Evolutionary conservation across 805 yeast species (phyloP).

Genomic region (Candida mattraensis): DNA sequence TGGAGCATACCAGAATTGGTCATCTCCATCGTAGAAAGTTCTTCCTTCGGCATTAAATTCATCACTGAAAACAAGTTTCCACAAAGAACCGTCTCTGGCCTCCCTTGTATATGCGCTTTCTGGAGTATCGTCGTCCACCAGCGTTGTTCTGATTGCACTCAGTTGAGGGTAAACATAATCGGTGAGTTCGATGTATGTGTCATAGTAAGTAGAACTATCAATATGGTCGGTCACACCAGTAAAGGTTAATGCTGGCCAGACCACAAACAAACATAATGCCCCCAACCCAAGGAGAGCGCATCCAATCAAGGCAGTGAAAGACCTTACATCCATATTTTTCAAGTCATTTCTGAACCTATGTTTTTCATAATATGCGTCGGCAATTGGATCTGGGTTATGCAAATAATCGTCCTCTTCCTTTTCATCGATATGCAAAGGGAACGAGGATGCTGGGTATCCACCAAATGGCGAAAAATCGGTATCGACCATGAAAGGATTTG

Average conservation of each 20-base stretch:
- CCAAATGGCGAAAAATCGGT: conserved; percentile 89
- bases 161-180: conserved; percentile 57
- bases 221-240: conserved; percentile 55
- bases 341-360: conserved; percentile 64
- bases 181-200: conserved; percentile 46
- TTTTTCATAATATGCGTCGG: conserved; percentile 82
- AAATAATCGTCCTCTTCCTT: conserved; percentile 93
- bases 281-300: conserved; percentile 58
- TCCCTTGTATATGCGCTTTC: conserved; percentile 40
- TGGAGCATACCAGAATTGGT: conserved; percentile 86
- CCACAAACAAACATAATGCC: conserved; percentile 65
- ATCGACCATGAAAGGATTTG: conserved; percentile 46
- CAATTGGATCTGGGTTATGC: conserved; percentile 95
- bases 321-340: conserved; percentile 62
- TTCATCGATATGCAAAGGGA: conserved; percentile 89
- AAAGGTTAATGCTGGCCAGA: conserved; percentile 82
- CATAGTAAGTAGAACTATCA: conserved; percentile 5
- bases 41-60: conserved; percentile 90
- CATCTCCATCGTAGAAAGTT: conserved; percentile 87
- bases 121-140: conserved; percentile 77
- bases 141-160: conserved; percentile 55
- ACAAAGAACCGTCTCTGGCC: conserved; percentile 59
- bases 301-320: conserved; percentile 63
- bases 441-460: conserved; percentile 91
- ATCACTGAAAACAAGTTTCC: conserved; percentile 85